These are phyloP conservation scores for Boletellus deceptivus DNA, from an alignment of 1,284 basidiomycete genomes.

Conservation along the genomic window DNA sequence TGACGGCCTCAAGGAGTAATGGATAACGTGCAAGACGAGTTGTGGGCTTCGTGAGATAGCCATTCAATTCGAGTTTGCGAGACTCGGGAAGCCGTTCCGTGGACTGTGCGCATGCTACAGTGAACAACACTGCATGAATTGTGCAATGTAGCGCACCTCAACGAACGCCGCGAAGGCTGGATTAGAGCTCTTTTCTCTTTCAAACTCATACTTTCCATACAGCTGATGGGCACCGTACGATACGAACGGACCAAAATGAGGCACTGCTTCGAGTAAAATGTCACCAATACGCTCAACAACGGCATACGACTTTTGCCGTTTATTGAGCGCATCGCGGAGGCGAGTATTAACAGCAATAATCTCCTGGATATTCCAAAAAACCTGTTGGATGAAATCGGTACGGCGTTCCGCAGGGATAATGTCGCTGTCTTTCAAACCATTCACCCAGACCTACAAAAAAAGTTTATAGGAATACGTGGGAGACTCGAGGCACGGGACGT, in stretches of 20 bases:
- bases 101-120: slow-evolving; percentile 45
- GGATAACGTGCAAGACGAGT: slow-evolving; percentile 96
- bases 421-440: slow-evolving; percentile 75
- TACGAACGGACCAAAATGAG: slow-evolving; percentile 90
- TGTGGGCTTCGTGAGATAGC: slow-evolving; percentile 97
- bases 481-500: slow-evolving; percentile 31
- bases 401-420: slow-evolving; percentile 78
- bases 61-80: slow-evolving; percentile 95
- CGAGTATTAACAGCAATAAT: slow-evolving; percentile 90
- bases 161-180: slow-evolving; percentile 95
- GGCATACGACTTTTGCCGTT: slow-evolving; percentile 92
- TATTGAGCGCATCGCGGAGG: slow-evolving; percentile 90
- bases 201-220: slow-evolving; percentile 98
- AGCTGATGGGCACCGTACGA: slow-evolving; percentile 95
- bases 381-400: slow-evolving; percentile 88
- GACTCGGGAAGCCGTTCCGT: slow-evolving; percentile 94
- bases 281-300: slow-evolving; percentile 93
- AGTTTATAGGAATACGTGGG: not conserved
- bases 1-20: slow-evolving; percentile 86
- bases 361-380: slow-evolving; percentile 98
- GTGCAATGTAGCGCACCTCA: slow-evolving; percentile 57
- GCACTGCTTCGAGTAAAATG: slow-evolving; percentile 85
- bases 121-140: slow-evolving; percentile 7
- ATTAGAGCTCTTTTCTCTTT: slow-evolving; percentile 95
- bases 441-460: slow-evolving; percentile 79